Percentiles rank a stretch among this genome's conserved stretches.
These are phyloP conservation scores for Nigrospora sphaerica DNA, from an alignment of 2,329 filamentous ascomycete species.

Conservation along the genomic window DNA sequence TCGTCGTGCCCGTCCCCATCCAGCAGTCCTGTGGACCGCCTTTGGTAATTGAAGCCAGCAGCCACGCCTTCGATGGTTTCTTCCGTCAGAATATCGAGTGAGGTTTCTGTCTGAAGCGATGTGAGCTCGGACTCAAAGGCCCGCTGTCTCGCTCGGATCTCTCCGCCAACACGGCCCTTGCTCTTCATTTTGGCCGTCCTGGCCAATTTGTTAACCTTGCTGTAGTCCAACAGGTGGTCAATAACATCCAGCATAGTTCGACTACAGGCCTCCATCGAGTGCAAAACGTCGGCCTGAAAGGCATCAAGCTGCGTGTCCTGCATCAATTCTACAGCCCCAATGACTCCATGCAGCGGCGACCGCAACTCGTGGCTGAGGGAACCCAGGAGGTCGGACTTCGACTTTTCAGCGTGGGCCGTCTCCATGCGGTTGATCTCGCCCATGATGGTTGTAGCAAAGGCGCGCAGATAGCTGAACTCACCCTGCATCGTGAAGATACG, in stretches of 20 bases:
- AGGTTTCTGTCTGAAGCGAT: too few species aligned
- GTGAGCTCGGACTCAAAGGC: too few species aligned
- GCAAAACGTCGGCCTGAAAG: constrained; percentile 38
- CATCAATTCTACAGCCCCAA: constrained; percentile 45
- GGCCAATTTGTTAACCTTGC: constrained; percentile 41
- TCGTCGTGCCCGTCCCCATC: too few species aligned
- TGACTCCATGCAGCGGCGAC: constrained; percentile 53
- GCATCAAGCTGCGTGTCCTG: constrained; percentile 39
- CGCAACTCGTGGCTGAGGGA: constrained; percentile 56
- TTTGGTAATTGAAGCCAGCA: too few species aligned
- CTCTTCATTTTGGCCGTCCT: not conserved
- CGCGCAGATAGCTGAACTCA: constrained; percentile 43
- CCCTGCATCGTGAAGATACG: constrained; percentile 35
- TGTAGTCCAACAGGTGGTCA: constrained; percentile 45
- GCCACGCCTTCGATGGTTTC: too few species aligned
- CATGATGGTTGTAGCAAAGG: constrained; percentile 48
- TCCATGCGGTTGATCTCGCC: constrained; percentile 44
- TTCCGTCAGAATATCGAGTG: too few species aligned
- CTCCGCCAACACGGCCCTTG: too few species aligned
- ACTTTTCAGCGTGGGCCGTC: constrained; percentile 28
- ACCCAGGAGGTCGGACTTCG: constrained; percentile 51
- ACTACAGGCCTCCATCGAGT: constrained; percentile 42
- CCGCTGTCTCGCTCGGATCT: too few species aligned
- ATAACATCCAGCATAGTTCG: constrained; percentile 45
- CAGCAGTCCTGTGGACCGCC: too few species aligned